Evolutionary conservation across 179 eudicot species (phyloP).

Genomic region (Beta lomatogona): DNA sequence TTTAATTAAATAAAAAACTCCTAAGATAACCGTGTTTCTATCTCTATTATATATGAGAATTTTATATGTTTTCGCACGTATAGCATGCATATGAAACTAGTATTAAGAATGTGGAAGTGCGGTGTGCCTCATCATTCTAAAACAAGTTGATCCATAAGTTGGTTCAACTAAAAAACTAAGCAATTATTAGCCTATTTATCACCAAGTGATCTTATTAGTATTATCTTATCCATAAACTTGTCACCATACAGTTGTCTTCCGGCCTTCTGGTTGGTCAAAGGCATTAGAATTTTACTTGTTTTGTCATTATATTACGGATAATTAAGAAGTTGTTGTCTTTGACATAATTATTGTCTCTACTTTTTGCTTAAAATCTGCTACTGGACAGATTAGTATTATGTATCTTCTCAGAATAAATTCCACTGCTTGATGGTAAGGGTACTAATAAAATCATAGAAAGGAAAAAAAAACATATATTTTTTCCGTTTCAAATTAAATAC

Average conservation of each 20-base stretch:
- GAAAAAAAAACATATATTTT: too few relatives aligned
- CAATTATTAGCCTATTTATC: constrained; percentile 15
- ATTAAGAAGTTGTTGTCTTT: background rate
- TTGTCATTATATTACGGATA: background rate
- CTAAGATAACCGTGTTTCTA: too few relatives aligned
- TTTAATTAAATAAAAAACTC: too few relatives aligned
- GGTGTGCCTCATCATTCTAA: background rate
- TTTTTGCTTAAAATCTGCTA: background rate
- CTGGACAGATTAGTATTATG: background rate
- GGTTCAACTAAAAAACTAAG: background rate
- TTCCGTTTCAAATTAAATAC: too few relatives aligned
- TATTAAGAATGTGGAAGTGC: background rate
- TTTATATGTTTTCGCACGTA: too few relatives aligned
- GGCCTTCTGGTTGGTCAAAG: background rate
- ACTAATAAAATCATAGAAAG: background rate
- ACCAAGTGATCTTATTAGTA: constrained; percentile 20
- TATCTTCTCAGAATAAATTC: background rate
- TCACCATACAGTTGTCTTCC: constrained; percentile 23
- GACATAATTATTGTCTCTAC: background rate
- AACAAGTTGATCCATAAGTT: background rate
- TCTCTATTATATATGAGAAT: too few relatives aligned
- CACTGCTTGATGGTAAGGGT: background rate
- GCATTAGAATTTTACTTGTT: background rate
- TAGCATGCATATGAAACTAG: too few relatives aligned
- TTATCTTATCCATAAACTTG: constrained; percentile 19